A percentile compares a stretch with the other conserved stretches of the same genome.
Conservation (phyloP, 257 asterid genomes). For the Leptodermis oblonga region DNA sequence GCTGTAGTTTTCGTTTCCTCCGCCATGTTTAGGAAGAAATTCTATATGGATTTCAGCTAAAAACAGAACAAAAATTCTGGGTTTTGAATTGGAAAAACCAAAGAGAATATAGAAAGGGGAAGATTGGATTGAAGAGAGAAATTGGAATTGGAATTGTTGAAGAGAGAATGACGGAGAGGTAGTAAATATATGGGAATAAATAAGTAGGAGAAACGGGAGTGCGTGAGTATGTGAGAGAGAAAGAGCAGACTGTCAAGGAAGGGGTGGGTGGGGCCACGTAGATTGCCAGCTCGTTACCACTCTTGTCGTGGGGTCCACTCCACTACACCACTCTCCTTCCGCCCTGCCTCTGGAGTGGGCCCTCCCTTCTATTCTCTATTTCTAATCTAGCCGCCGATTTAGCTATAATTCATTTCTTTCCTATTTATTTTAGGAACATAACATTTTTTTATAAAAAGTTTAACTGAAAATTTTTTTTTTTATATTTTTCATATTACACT, state of each 20-base stretch:
- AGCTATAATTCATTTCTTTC: neutral
- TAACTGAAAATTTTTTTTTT: no score
- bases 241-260: slow-evolving; percentile 6
- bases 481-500: no score
- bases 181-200: neutral
- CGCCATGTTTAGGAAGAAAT: slow-evolving; percentile 48
- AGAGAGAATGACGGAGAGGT: slow-evolving; percentile 2
- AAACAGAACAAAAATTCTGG: neutral
- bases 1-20: slow-evolving; percentile 62
- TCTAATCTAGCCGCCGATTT: slow-evolving; percentile 10
- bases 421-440: neutral
- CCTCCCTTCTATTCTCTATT: neutral
- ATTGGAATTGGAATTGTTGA: neutral
- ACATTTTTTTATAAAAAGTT: no score
- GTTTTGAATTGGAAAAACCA: no score
- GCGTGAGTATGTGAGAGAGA: slow-evolving; percentile 19
- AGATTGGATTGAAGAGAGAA: neutral
- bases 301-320: slow-evolving; percentile 17
- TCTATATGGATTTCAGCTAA: neutral
- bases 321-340: slow-evolving; percentile 6
- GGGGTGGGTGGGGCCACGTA: neutral
- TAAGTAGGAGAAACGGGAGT: neutral
- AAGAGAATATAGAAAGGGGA: neutral
- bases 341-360: neutral
- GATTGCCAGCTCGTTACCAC: slow-evolving; percentile 33